These are phyloP conservation scores for Raddia distichophylla DNA, from an alignment of 176 grass and related monocot species.

Conservation along the genomic window DNA sequence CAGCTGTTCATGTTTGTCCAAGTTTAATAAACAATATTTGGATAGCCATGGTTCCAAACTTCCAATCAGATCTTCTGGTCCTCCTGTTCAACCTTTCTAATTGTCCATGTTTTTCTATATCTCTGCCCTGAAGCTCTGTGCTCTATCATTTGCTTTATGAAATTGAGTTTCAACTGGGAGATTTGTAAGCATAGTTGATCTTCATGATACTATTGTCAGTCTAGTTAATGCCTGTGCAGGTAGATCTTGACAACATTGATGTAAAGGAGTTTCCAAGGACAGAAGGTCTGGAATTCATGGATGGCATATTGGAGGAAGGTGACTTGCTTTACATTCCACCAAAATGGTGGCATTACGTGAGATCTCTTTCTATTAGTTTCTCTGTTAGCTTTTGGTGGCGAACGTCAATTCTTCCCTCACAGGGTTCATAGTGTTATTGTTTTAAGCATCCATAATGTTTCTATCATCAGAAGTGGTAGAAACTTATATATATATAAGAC, in stretches of 20 bases:
- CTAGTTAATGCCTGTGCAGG: conserved; percentile 55
- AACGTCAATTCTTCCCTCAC: conserved; percentile 38
- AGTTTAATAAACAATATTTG: conserved; percentile 18
- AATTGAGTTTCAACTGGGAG: conserved; percentile 10
- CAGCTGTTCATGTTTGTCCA: conserved; percentile 6
- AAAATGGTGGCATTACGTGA: conserved; percentile 98
- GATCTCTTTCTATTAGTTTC: conserved; percentile 87
- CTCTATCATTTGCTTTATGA: neutral
- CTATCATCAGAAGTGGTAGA: conserved; percentile 32
- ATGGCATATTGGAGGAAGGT: conserved; percentile 86
- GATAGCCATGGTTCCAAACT: neutral
- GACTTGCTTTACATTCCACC: conserved; percentile 95
- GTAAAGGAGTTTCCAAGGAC: conserved; percentile 52
- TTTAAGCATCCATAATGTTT: conserved; percentile 35
- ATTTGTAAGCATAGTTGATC: conserved; percentile 21
- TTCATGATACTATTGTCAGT: neutral
- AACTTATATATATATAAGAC: neutral
- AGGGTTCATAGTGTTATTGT: conserved; percentile 36
- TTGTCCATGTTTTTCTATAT: neutral
- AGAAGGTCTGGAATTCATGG: conserved; percentile 70
- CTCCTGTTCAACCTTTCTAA: neutral
- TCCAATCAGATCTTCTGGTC: neutral
- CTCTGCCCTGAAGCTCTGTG: conserved; percentile 11
- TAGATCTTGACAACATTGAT: conserved; percentile 86
- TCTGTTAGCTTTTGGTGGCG: conserved; percentile 93